Evolutionary conservation across 495 filamentous ascomycete species (phyloP).

Genomic region (Rhypophila decipiens): DNA sequence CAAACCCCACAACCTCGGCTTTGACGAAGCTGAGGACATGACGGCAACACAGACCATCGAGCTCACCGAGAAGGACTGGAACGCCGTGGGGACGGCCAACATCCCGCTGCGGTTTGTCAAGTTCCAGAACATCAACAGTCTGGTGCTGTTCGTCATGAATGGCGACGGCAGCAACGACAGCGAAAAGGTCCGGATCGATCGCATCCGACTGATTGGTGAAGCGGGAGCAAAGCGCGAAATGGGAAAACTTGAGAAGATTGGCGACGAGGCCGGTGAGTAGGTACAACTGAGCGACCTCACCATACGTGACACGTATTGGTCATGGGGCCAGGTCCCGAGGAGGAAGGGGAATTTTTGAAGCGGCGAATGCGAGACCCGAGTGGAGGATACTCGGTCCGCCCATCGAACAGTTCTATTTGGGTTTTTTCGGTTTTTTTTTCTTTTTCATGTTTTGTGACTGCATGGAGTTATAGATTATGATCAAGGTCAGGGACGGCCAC

Average conservation of each 20-base stretch:
- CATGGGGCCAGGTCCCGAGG: too few species aligned
- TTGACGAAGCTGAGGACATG: slow-evolving; percentile 90
- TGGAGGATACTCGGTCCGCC: too few species aligned
- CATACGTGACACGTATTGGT: too few species aligned
- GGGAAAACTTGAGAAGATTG: slow-evolving; percentile 94
- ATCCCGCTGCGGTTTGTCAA: slow-evolving; percentile 87
- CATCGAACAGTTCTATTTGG: too few species aligned
- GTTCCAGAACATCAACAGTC: slow-evolving; percentile 83
- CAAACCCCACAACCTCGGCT: slow-evolving; percentile 78
- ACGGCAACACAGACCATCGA: slow-evolving; percentile 68
- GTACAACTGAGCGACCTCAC: neutral
- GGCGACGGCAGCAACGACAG: slow-evolving; percentile 64
- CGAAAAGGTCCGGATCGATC: slow-evolving; percentile 82
- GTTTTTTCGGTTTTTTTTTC: too few species aligned
- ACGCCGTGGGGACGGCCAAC: slow-evolving; percentile 79
- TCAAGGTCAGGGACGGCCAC: too few species aligned
- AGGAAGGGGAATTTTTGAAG: too few species aligned
- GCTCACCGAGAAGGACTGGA: slow-evolving; percentile 75
- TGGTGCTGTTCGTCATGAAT: slow-evolving; percentile 86
- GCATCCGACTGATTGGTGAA: slow-evolving; percentile 82
- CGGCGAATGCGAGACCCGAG: too few species aligned
- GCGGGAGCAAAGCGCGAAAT: slow-evolving; percentile 85
- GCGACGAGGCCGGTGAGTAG: slow-evolving; percentile 64
- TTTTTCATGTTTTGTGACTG: too few species aligned
- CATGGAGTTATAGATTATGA: too few species aligned